Evolutionary conservation across 306 rosid species (phyloP), one percentile per base, ranked within the genome.

Genomic region (Castanea mollissima): DNA sequence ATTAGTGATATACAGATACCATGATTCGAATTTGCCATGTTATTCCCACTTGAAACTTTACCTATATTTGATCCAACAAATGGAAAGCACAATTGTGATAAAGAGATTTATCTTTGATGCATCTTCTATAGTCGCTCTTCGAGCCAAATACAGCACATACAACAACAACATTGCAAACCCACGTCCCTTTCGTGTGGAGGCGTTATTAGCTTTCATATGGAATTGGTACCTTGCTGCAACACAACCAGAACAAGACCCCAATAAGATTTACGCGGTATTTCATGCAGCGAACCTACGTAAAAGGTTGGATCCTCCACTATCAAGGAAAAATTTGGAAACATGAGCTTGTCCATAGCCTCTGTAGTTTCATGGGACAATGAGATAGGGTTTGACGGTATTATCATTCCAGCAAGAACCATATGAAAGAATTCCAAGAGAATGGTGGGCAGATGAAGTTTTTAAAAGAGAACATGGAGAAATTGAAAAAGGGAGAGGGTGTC

Each of bases 81-180:
- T 20, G 23, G 14, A 6, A 65, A 19, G 57, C 75, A 74, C 16
- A 80, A 27, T 73, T 10, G 38, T 27, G 19, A 38, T 77, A 16
- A 75, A 75, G 63, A 52, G 84, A 29, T 81, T 74, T 49, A 46
- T 75, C 4, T 81, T 69, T 29, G 54, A 55, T 13, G 76, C 71
- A 14, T 49, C 80, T 35, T 25, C 34, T 32, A 63, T 81, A 10
- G 80, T 71, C 9, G 49, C 71, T 29, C 44, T 75, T 25, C 51
- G 75, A 32, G 9, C 41, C 4, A 52, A 55, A 25, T 73, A 73
- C 56, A 62, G 21, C 9, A 31, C 78, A 1, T 9, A 41, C 3
- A 10, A 34, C 3, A 32, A 12, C 1, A 18, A 14, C 71, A 32
- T 65, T 12, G 46, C 32, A 32, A 5, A 65, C 71, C 71, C 44